Evolutionary conservation across 768 basidiomycete genomes (phyloP), one percentile per base, ranked within the genome.

Genomic region (Tulasnella sp.): DNA sequence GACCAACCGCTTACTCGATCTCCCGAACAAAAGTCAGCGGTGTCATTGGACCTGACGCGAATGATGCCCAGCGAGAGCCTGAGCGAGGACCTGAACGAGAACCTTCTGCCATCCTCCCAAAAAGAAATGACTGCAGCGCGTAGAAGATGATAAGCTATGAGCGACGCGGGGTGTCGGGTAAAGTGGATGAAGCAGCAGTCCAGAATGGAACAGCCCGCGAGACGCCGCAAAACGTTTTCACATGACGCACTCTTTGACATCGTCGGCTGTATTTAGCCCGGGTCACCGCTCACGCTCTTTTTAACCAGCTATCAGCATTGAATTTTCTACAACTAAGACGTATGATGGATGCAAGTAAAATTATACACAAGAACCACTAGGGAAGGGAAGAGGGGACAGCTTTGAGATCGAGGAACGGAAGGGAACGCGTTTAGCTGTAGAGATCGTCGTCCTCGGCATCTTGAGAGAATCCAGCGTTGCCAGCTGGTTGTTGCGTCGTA

Each of bases 381-480:
- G n/a, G 31, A 71, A 40, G 39, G 45, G n/a, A 37, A 29, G 29
- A 72, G 12, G 38, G 38, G 8, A 67, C 14, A 72, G 49, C 64
- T 49, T 11, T 36, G 67, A 75, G 67, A 69, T 37, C 7, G 42
- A 77, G 31, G 67, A 68, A n/a, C 14, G 45, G 39, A 70, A 15
- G 7, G 76, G 45, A 58, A 74, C 52, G 64, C 70, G 40, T 78
- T 85, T 82, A 97, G 78, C 94, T 94, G 81, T 97, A 97, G 82
- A 97, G 82, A 82, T 97, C 96, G 79, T 97, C 96, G 80, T 97
- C 96, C 76, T 89, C 90, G 11, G 89, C 85, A 79, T 97, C 95
- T 77, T 96, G 94, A 42, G 90, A 87, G 85, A 95, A 95, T 31
- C 90, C 91, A 42, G 91, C 85, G 77, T 95, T 94, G 25, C 76